These are phyloP conservation scores for Wickerhamiella vanderwaltii DNA, from an alignment of 805 yeast species.

Conservation along the genomic window DNA sequence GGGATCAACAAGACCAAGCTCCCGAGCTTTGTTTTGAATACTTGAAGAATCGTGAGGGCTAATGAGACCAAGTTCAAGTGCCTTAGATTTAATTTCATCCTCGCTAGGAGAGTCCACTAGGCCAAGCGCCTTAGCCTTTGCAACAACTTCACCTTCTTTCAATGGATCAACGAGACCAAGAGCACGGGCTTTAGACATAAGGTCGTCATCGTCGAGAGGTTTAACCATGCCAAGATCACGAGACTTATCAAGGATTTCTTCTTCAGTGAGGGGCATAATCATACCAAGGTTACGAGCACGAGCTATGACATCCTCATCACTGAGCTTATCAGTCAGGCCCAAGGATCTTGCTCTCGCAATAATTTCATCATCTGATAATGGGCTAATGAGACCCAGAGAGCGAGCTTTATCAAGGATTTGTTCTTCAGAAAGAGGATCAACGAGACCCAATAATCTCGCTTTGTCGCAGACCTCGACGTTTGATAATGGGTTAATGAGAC, in stretches of 20 bases:
- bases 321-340: background rate
- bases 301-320: constrained; percentile 7
- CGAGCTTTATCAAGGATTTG: constrained; percentile 14
- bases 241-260: constrained; percentile 6
- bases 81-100: constrained; percentile 12
- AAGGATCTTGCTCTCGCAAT: background rate
- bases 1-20: constrained; percentile 7
- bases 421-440: background rate
- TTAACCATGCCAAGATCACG: constrained; percentile 28
- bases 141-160: constrained; percentile 3
- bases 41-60: background rate
- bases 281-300: background rate
- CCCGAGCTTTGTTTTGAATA: constrained; percentile 15
- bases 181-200: constrained; percentile 2
- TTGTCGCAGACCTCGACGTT: constrained; percentile 10
- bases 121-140: constrained; percentile 12
- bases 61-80: constrained; percentile 3
- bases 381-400: constrained; percentile 20
- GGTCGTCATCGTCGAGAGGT: constrained; percentile 36
- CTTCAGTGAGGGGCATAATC: background rate
- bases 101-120: constrained; percentile 15
- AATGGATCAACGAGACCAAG: constrained; percentile 4
- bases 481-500: constrained; percentile 16
- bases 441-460: constrained; percentile 12
- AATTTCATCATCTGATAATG: constrained; percentile 3